These are phyloP conservation scores for Xylaria polymorpha DNA, from an alignment of 2,329 filamentous ascomycete genomes.

Conservation along the genomic window DNA sequence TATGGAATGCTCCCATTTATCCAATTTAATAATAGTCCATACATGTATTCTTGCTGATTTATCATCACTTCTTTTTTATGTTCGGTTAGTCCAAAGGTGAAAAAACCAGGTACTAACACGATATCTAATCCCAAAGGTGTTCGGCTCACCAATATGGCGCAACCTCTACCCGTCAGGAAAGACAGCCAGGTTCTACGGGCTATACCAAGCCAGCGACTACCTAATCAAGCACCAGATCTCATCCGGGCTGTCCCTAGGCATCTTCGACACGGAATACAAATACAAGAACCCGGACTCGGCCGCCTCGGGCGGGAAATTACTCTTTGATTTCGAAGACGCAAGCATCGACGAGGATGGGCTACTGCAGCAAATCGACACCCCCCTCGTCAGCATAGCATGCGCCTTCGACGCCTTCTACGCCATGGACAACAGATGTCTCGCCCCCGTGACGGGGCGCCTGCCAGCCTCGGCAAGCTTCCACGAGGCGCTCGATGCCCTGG, in stretches of 20 bases:
- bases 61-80: background rate
- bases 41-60: background rate
- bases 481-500: constrained; percentile 17
- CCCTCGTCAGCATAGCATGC: constrained; percentile 33
- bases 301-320: constrained; percentile 10
- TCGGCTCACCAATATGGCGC: constrained; percentile 33
- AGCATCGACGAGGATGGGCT: constrained; percentile 14
- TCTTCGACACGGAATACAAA: constrained; percentile 31
- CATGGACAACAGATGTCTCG: constrained; percentile 29
- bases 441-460: constrained; percentile 25
- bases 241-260: constrained; percentile 30
- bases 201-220: constrained; percentile 32
- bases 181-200: constrained; percentile 30
- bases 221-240: constrained; percentile 25
- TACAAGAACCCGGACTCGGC: constrained; percentile 22
- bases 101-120: background rate
- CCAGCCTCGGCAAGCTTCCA: constrained; percentile 29
- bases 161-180: constrained; percentile 23
- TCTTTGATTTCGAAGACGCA: constrained; percentile 17
- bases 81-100: background rate
- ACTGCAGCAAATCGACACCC: constrained; percentile 28
- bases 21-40: background rate
- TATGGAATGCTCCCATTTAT: constrained; percentile 6
- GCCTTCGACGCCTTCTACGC: constrained; percentile 33
- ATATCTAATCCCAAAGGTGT: constrained; percentile 21